These are phyloP conservation scores for Lyophyllum atratum DNA, from an alignment of 768 basidiomycete genomes.

Conservation along the genomic window DNA sequence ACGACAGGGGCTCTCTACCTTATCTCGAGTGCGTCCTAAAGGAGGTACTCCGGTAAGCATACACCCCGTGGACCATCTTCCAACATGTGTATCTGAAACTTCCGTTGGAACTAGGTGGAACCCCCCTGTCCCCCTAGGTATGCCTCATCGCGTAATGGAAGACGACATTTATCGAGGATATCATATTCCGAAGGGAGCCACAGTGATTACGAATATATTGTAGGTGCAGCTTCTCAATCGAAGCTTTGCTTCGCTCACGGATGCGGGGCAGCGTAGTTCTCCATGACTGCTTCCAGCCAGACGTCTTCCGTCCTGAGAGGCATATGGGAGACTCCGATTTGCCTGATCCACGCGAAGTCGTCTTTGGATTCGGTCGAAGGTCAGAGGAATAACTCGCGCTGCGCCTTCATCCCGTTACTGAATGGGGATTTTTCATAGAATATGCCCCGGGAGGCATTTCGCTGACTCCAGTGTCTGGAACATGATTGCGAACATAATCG, in stretches of 20 bases:
- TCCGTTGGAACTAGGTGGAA: slow-evolving; percentile 39
- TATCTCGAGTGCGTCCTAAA: slow-evolving; percentile 50
- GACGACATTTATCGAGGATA: slow-evolving; percentile 51
- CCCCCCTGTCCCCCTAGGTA: slow-evolving; percentile 48
- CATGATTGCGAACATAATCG: slow-evolving; percentile 43
- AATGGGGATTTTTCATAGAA: slow-evolving; percentile 25
- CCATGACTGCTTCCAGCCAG: slow-evolving; percentile 45
- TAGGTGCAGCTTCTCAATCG: slow-evolving; percentile 22
- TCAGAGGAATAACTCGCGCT: slow-evolving; percentile 19
- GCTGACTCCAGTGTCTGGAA: slow-evolving; percentile 51
- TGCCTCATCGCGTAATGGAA: slow-evolving; percentile 54
- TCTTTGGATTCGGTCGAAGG: slow-evolving; percentile 63
- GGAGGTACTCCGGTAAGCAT: slow-evolving; percentile 46
- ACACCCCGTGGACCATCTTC: background rate
- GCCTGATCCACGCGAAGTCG: slow-evolving; percentile 47
- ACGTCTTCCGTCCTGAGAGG: slow-evolving; percentile 51
- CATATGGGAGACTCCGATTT: slow-evolving; percentile 40
- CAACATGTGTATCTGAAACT: slow-evolving; percentile 1
- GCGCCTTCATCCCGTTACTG: background rate
- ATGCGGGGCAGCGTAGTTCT: slow-evolving; percentile 41
- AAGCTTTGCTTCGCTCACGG: background rate
- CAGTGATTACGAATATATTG: slow-evolving; percentile 46
- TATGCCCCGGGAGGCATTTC: slow-evolving; percentile 58
- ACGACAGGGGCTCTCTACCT: slow-evolving; percentile 44
- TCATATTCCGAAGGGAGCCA: slow-evolving; percentile 47